Conservation (phyloP, 1,284 basidiomycete species). For the Sporisorium scitamineum region DNA sequence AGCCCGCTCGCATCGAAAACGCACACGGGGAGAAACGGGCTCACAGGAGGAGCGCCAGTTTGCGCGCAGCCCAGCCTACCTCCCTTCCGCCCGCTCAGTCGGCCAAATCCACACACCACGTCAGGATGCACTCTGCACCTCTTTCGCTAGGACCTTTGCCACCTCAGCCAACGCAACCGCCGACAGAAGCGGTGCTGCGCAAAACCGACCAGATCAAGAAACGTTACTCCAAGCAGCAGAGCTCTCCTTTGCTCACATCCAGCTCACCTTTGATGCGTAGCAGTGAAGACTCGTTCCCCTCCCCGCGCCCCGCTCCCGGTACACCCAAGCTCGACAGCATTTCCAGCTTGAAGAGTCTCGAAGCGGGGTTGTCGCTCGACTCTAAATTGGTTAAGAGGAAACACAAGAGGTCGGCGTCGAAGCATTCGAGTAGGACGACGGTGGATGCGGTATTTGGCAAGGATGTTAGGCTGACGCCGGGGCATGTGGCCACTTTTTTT, state of each 20-base stretch:
- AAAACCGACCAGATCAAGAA: conserved; percentile 33
- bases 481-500: conserved; percentile 9
- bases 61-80: neutral
- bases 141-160: conserved; percentile 36
- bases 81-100: neutral
- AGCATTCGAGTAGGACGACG: neutral
- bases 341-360: conserved; percentile 13
- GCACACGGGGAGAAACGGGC: conserved; percentile 1
- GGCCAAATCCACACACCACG: no score
- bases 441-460: neutral
- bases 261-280: no score
- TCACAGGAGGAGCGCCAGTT: conserved; percentile 7
- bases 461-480: conserved; percentile 23
- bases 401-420: conserved; percentile 20
- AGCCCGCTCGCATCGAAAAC: neutral
- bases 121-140: conserved; percentile 17
- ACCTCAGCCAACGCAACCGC: conserved; percentile 17
- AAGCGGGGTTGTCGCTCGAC: conserved; percentile 28
- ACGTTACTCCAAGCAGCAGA: conserved; percentile 21
- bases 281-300: neutral
- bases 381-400: conserved; percentile 23
- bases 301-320: conserved; percentile 1
- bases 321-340: conserved; percentile 25
- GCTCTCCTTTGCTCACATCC: conserved; percentile 1
- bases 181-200: conserved; percentile 26